Percentiles rank a stretch among this genome's conserved stretches.
phyloP scores from a whole-genome alignment of 2,329 filamentous ascomycete genomes.

The Fusarium sp. region DNA sequence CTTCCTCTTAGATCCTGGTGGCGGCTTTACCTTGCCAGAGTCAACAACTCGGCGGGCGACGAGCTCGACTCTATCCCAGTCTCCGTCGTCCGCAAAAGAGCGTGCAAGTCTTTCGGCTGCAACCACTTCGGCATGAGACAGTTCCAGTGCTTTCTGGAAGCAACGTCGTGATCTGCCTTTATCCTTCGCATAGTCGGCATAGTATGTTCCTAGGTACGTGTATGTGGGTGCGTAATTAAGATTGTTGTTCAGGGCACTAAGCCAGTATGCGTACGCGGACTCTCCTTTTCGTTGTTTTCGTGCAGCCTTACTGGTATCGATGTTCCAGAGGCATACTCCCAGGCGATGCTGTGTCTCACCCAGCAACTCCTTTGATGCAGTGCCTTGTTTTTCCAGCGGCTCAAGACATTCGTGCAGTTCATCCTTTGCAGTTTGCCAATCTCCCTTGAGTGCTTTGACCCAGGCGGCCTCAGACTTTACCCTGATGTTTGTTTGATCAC shows the following conservation, averaged over 20 bases:
- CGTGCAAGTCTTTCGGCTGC: conserved; percentile 88
- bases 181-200: conserved; percentile 89
- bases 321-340: conserved; percentile 86
- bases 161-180: conserved; percentile 87
- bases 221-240: conserved; percentile 91
- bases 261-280: conserved; percentile 80
- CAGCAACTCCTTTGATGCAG: conserved; percentile 72
- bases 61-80: conserved; percentile 97
- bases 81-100: conserved; percentile 86
- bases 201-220: conserved; percentile 89
- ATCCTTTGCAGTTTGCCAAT: conserved; percentile 72
- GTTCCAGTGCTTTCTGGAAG: conserved; percentile 95
- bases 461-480: conserved; percentile 90
- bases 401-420: conserved; percentile 78
- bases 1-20: conserved; percentile 91
- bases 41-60: conserved; percentile 91
- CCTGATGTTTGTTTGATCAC: conserved; percentile 78
- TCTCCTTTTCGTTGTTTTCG: conserved; percentile 80
- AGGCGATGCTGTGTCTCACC: conserved; percentile 88
- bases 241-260: conserved; percentile 85
- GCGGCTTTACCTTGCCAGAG: conserved; percentile 90
- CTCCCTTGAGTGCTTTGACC: conserved; percentile 86
- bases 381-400: conserved; percentile 69
- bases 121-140: conserved; percentile 85
- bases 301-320: conserved; percentile 77